A percentile compares a stretch with the other conserved stretches of the same genome.
These are phyloP conservation scores for Petunia hybrid DNA, from an alignment of 305 asterid genomes.

Conservation along the genomic window DNA sequence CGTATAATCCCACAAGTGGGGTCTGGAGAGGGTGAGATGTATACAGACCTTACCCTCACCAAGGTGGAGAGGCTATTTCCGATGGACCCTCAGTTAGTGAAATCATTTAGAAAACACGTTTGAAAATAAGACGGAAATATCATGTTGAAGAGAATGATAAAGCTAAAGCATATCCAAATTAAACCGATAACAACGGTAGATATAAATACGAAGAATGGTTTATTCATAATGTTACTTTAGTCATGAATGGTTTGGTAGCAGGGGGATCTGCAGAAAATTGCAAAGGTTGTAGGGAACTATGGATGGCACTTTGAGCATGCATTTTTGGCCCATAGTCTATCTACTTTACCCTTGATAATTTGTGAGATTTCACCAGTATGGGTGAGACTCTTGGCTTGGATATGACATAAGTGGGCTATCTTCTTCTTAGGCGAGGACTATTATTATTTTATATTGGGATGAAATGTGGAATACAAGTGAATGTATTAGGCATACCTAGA, in stretches of 20 bases:
- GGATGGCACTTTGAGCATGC: neutral
- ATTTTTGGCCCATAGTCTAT: neutral
- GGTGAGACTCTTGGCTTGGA: neutral
- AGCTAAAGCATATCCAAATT: no score
- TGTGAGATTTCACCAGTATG: neutral
- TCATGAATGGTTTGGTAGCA: neutral
- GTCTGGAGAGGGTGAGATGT: no score
- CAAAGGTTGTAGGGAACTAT: neutral
- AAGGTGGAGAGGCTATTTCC: no score
- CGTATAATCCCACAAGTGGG: no score
- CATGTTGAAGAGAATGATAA: no score
- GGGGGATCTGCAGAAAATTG: neutral
- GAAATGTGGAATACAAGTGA: neutral
- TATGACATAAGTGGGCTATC: neutral
- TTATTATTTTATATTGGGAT: neutral
- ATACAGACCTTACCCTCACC: no score
- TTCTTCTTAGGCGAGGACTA: neutral
- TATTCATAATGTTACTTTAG: neutral
- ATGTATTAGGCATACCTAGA: conserved; percentile 11
- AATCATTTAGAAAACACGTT: no score
- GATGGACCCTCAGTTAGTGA: no score
- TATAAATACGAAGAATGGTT: no score
- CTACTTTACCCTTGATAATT: neutral
- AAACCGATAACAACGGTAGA: no score
- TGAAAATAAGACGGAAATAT: no score